phyloP scores from a whole-genome alignment of 2,329 filamentous ascomycete species.

The Proliferodiscus dingleyae region DNA sequence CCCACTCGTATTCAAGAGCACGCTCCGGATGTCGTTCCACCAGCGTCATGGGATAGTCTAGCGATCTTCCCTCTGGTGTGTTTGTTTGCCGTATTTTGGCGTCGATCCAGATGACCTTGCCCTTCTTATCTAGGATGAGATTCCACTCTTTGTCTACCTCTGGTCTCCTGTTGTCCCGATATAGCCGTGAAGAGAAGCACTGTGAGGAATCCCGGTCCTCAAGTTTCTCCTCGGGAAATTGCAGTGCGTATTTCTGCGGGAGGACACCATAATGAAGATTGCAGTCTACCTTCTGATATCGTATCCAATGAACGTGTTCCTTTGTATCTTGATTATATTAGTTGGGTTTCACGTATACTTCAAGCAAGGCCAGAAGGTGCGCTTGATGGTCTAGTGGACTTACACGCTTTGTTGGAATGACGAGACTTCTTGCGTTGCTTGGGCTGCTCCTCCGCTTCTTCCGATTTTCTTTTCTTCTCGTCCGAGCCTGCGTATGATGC shows the following conservation, averaged over 20 bases:
- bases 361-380: neutral
- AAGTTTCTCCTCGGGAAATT: constrained; percentile 1
- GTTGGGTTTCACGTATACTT: too few relatives aligned
- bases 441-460: neutral
- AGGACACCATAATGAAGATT: constrained; percentile 3
- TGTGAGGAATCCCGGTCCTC: constrained; percentile 7
- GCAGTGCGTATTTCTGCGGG: neutral
- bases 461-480: too few relatives aligned
- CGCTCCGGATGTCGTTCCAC: constrained; percentile 12
- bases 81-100: constrained; percentile 5
- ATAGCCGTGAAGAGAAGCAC: constrained; percentile 15
- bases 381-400: too few relatives aligned
- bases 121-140: constrained; percentile 1
- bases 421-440: neutral
- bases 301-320: constrained; percentile 11
- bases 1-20: constrained; percentile 11
- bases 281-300: constrained; percentile 13
- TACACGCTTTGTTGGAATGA: neutral
- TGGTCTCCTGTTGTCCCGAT: constrained; percentile 11
- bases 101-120: neutral
- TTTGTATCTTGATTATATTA: constrained; percentile 11
- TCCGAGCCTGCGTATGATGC: too few relatives aligned
- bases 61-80: constrained; percentile 5
- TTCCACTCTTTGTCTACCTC: constrained; percentile 6
- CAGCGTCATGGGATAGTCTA: constrained; percentile 8